Base-by-base conservation (phyloP, 805 yeast species). In the Yamadazyma insecticola region DNA sequence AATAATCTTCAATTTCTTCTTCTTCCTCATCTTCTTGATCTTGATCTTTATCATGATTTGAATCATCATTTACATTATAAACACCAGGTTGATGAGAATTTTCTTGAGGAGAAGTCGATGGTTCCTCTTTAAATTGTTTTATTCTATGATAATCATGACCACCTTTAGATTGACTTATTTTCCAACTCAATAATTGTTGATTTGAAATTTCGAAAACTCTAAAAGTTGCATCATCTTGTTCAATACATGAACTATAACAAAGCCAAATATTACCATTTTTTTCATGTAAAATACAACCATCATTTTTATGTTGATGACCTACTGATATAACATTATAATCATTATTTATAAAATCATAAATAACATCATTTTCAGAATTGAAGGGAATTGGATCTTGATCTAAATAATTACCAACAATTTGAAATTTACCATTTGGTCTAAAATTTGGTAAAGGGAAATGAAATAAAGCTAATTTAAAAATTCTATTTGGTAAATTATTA, bases 261-360 rank as follows among this genome's bases (percentile, higher is more conserved):
- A 65, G 47, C 63, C 68, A 62, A 26, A 61, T 49, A 17, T 41
- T 40, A 6, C 33, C 36, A 22, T 35, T 12, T 20, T 32, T 29
- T 10, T 18, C 27, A 19, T 40, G 39, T n/a, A 59, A 37, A 14
- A 65, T 43, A 32, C 71, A 65, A 2, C 64, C 67, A 35, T 64
- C 70, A 38, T 65, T 65, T 26, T 57, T 63, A 38, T 65, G 70
- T 39, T 65, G 70, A 37, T 65, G 70, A 6, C 69, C 68, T 4
- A 62, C 70, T 6, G 60, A 50, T 1, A 63, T 55, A 5, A 49
- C 67, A 22, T 58, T 45, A 39, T 63, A 63, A 6, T 62, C 62
- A 28, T 59, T 49, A 27, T 49, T 48, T 23, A 53, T 42, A 16
- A 64, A 47, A 36, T 65, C 70, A 18, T 54, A 52, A 30, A 51